phyloP scores from a whole-genome alignment of 106 monocot genomes.

The Agapanthus africanus region DNA sequence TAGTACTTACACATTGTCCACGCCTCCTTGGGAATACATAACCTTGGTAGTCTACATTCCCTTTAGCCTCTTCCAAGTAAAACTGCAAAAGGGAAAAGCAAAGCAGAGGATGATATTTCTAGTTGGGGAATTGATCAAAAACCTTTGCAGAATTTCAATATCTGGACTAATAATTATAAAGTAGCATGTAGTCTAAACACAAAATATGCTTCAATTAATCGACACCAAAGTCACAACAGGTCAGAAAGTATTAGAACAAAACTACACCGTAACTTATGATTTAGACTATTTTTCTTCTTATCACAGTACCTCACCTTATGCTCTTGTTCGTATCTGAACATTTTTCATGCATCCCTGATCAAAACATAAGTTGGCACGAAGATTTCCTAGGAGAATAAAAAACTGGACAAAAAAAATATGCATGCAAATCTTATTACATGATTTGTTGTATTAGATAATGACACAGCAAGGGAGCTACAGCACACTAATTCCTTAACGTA shows the following conservation, averaged over 20 bases:
- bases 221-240: background rate
- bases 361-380: background rate
- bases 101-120: too few relatives aligned
- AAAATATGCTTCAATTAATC: constrained; percentile 1
- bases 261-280: background rate
- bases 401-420: background rate
- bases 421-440: background rate
- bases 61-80: constrained; percentile 96
- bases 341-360: background rate
- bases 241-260: background rate
- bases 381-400: background rate
- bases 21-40: constrained; percentile 85
- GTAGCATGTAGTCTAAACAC: background rate
- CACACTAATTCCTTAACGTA: too few relatives aligned
- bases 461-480: too few relatives aligned
- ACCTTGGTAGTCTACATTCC: constrained; percentile 84
- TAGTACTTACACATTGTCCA: constrained; percentile 58
- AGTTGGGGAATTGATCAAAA: background rate
- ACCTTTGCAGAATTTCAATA: background rate
- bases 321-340: background rate
- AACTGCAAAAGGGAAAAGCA: constrained; percentile 39
- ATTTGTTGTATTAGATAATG: too few relatives aligned
- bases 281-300: background rate
- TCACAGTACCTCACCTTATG: background rate
- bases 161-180: background rate